Conservation (phyloP, 2,329 filamentous ascomycete genomes). For the Trichoderma atrobrunneum region DNA sequence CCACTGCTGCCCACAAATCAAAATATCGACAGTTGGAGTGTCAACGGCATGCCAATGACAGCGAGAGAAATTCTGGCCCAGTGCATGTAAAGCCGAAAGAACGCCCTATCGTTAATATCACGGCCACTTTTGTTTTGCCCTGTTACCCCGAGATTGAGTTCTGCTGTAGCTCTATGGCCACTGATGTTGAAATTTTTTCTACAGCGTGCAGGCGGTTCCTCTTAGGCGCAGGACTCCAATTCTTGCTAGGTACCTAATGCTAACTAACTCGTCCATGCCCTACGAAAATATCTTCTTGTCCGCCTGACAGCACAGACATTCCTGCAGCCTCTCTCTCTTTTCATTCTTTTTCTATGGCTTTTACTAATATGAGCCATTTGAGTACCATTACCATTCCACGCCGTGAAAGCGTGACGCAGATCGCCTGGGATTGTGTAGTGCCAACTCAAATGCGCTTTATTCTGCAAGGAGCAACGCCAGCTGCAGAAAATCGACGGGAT, state of each 20-base stretch:
- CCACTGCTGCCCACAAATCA: constrained; percentile 17
- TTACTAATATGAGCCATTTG: neutral
- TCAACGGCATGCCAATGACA: neutral
- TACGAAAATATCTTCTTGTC: neutral
- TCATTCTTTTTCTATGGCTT: neutral
- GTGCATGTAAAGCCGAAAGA: neutral
- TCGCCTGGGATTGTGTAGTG: neutral
- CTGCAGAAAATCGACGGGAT: neutral
- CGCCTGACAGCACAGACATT: neutral
- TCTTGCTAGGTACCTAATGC: neutral
- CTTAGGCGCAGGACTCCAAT: neutral
- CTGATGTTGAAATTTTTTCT: neutral
- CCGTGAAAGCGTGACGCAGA: neutral
- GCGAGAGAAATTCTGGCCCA: neutral
- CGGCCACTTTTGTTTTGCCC: neutral
- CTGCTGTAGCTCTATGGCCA: neutral
- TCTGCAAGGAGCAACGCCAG: constrained; percentile 8
- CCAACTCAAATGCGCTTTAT: constrained; percentile 6
- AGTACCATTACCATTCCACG: neutral
- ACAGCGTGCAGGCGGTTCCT: neutral
- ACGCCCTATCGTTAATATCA: neutral
- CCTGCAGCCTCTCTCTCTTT: neutral
- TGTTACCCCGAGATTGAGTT: neutral
- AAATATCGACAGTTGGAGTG: neutral
- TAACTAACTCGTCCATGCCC: neutral